These are phyloP conservation scores for Neurospora sp. DNA, from an alignment of 495 filamentous ascomycete species.

Conservation along the genomic window DNA sequence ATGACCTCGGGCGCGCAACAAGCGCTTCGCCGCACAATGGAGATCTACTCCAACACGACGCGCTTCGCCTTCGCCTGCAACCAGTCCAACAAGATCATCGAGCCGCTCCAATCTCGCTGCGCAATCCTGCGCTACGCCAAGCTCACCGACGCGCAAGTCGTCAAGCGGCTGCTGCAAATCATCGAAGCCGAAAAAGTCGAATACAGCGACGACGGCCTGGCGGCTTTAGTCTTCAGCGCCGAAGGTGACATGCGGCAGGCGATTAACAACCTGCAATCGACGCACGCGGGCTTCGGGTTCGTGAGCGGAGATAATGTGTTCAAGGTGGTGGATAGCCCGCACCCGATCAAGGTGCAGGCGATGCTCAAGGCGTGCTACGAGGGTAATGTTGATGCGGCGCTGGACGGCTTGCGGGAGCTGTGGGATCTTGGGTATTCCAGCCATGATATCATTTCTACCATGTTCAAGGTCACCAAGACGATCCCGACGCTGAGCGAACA, in stretches of 20 bases:
- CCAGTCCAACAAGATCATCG: slow-evolving; percentile 98
- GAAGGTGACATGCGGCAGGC: slow-evolving; percentile 99
- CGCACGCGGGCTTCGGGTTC: slow-evolving; percentile 90
- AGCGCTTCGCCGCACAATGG: slow-evolving; percentile 92
- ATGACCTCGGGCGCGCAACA: slow-evolving; percentile 98
- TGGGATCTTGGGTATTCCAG: slow-evolving; percentile 92
- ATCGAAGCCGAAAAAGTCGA: slow-evolving; percentile 79
- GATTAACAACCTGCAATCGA: slow-evolving; percentile 97
- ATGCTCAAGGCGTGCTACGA: slow-evolving; percentile 97
- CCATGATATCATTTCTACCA: slow-evolving; percentile 96
- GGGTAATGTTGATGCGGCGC: slow-evolving; percentile 73
- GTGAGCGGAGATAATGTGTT: slow-evolving; percentile 98
- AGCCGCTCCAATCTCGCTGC: slow-evolving; percentile 91
- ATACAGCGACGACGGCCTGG: slow-evolving; percentile 86
- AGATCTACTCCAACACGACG: slow-evolving; percentile 95
- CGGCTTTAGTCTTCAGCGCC: slow-evolving; percentile 89
- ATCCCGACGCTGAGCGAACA: slow-evolving; percentile 84
- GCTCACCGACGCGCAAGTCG: slow-evolving; percentile 84
- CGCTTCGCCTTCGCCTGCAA: slow-evolving; percentile 98
- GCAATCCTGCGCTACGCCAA: slow-evolving; percentile 92
- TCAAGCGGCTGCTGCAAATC: slow-evolving; percentile 82
- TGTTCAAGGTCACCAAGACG: slow-evolving; percentile 98
- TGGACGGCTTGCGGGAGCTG: slow-evolving; percentile 81
- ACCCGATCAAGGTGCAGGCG: slow-evolving; percentile 95
- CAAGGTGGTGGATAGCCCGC: slow-evolving; percentile 91